Evolutionary conservation across 495 filamentous ascomycete species (phyloP).

Genomic region (Neurospora sp.): DNA sequence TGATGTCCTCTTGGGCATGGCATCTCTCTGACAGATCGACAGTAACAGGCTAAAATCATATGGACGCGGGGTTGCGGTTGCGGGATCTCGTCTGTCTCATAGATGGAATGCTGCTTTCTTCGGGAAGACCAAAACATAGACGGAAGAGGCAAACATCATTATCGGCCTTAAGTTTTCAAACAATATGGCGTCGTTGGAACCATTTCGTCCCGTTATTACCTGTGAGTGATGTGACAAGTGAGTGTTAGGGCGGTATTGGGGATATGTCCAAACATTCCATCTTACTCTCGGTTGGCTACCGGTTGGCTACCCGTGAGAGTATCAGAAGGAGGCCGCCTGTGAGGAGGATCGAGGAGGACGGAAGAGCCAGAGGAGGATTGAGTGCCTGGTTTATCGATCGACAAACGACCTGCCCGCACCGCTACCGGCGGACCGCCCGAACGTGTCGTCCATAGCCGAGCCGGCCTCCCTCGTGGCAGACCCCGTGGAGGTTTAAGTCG

Average conservation of each 20-base stretch:
- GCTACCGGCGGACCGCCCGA: not conserved
- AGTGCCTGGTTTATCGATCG: not conserved
- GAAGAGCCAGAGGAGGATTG: too few relatives aligned
- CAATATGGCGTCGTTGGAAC: not conserved
- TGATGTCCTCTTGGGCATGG: not conserved
- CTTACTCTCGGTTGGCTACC: not conserved
- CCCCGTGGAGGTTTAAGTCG: not conserved
- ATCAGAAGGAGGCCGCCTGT: not conserved
- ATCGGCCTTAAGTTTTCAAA: not conserved
- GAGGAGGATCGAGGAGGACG: not conserved
- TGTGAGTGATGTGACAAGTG: not conserved
- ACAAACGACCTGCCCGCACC: not conserved
- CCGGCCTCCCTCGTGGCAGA: not conserved
- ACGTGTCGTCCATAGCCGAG: not conserved
- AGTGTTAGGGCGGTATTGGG: not conserved
- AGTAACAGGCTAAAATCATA: not conserved
- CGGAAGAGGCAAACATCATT: not conserved
- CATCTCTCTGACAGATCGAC: not conserved
- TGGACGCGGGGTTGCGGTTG: not conserved
- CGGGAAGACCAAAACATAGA: not conserved
- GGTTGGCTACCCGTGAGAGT: not conserved
- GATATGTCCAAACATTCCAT: not conserved
- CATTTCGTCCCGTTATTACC: not conserved
- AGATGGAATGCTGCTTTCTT: not conserved
- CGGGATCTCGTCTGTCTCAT: not conserved